Base-by-base conservation (phyloP, 129 eudicot genomes). In the Ambrosia trifida region DNA sequence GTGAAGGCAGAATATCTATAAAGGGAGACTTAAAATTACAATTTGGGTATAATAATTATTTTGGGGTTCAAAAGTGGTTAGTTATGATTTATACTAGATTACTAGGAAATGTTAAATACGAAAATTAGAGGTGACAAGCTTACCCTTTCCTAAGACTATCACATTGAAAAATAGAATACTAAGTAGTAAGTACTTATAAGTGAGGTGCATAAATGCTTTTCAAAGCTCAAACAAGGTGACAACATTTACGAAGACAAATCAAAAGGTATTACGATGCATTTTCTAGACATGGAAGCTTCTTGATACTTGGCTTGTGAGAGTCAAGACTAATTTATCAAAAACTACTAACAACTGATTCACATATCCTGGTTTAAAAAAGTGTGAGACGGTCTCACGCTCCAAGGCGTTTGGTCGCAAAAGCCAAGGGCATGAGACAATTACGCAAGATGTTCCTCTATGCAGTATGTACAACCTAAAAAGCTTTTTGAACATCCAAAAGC, bases 191-290 rank as follows among this genome's bases (percentile, higher is more conserved):
- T 38, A 40, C 4, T 46, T 30, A 46, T 16, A 51, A 14, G 32
- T 41, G 56, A 71, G 56, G 56, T 72, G 68, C 54, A 61, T 50
- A 49, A 33, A 19, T 14, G 7, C 64, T 35, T 12, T 36, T 36
- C 43, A 49, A 11, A 51, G 44, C 5, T 74, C 41, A 63, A 60
- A 70, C 64, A 30, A 30, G 19, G 18, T 31, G 41, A 59, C 4
- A 59, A 31, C 19, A 4, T 59, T 31, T 31, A 59, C 31, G 63
- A 20, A 20, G 36, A 28, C 4, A 56, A 56, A 56, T 11, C 63
- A 24, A 30, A 59, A 31, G 65, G 35, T 20, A 18, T 53, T 53
- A 17, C 31, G 9, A 53, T 7, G 59, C 13, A 24, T 20, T 56
- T 56, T 2, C 62, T 4, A 24, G 36, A 56, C 30, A 24, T 56